Base-by-base conservation (phyloP, 495 filamentous ascomycete genomes). In the Penicillium pancosmium region DNA sequence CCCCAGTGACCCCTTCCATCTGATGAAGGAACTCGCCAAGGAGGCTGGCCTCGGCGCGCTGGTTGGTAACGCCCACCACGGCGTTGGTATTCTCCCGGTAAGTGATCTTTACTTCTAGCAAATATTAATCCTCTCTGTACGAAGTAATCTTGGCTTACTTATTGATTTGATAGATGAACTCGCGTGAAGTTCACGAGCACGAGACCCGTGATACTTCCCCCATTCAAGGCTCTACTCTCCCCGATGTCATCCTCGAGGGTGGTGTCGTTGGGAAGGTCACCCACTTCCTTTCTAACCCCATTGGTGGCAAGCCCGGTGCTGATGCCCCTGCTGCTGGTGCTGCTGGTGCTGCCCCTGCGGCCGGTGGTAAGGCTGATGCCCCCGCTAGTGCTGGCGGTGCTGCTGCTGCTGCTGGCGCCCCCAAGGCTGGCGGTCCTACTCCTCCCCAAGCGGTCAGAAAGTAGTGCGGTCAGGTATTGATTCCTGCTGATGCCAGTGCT, bases 41-140 rank as follows among this genome's bases (percentile, higher is more conserved):
- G 41, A 61, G 48, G 31, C 52, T 5, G 68, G 68, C 4, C 68
- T 70, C 1, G 68, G 60, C 27, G 31, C 21, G 2, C 50, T 70
- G 9, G 55, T 66, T 23, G 60, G 60, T 12, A 60, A 62, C 48
- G 21, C 62, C 15, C 38, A 68, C 19, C 68, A 70, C 56, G 68
- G 68, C 31, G 13, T 70, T 51, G 68, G 68, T 15, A 34, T 70
- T 2, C 23, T 68, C 8, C 65, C 65, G 2, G 68, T 70, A 62
- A 18, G 7, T 31, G 4, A 31, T 31, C 0, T 6, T 31, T 31
- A 31, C 27, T 9, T 2, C 8, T 31, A 9, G 27, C 27, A 31
- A 31, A 31, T 7, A 31, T 9, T 2, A 1, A 31, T 31, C 27
- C 27, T 6, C 6, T 8, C 8, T 9, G 5, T 31, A 31, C 6